Evolutionary conservation across 768 basidiomycete genomes (phyloP).

Genomic region (Mycena chlorophos): DNA sequence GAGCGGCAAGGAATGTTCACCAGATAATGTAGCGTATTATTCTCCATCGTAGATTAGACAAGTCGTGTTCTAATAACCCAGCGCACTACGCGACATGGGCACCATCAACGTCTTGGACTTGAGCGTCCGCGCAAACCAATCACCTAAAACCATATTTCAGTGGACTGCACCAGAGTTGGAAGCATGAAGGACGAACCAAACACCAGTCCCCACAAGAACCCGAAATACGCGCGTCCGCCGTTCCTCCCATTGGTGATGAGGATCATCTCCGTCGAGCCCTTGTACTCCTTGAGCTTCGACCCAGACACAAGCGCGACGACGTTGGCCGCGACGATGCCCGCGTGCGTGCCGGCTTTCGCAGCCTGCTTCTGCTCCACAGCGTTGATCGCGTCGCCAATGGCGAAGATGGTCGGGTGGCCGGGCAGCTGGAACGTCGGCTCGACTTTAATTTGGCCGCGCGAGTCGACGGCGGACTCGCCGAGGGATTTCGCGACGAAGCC

Average conservation of each 20-base stretch:
- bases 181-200: no score
- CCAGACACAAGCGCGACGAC: slow-evolving; percentile 36
- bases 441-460: slow-evolving; percentile 44
- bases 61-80: slow-evolving; percentile 17
- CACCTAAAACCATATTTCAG: no score
- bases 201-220: slow-evolving; percentile 44
- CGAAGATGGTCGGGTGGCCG: slow-evolving; percentile 51
- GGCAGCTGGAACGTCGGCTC: slow-evolving; percentile 52
- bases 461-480: slow-evolving; percentile 33
- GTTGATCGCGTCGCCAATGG: slow-evolving; percentile 57
- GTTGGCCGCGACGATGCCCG: slow-evolving; percentile 46
- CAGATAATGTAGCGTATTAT: no score
- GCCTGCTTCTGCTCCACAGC: slow-evolving; percentile 55
- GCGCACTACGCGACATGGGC: slow-evolving; percentile 5
- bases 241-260: slow-evolving; percentile 50
- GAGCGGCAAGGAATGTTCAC: no score
- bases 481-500: slow-evolving; percentile 47
- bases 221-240: slow-evolving; percentile 40
- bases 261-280: slow-evolving; percentile 53
- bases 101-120: slow-evolving; percentile 30
- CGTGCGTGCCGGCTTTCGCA: slow-evolving; percentile 46
- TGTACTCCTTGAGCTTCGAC: slow-evolving; percentile 40
- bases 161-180: no score
- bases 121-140: no score
- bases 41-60: no score